A percentile compares a stretch with the other conserved stretches of the same genome.
Conservation (phyloP, 164 flowering plant species). For the Liquidambar formosana region DNA sequence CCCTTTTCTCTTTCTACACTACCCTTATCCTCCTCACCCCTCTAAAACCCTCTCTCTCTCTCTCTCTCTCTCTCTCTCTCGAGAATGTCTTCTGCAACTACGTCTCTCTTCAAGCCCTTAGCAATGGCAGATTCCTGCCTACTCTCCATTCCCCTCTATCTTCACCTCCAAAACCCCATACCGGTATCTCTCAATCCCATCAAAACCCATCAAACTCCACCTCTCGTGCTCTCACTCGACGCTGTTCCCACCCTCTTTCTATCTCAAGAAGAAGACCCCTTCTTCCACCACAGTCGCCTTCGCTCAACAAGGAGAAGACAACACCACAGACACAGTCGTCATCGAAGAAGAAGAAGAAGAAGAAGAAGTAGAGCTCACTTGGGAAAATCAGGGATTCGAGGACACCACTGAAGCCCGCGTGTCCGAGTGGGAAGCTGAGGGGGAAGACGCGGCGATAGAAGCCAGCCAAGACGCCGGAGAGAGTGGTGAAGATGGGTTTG, state of each 20-base stretch:
- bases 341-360: constrained; percentile 28
- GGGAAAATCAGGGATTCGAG: constrained; percentile 32
- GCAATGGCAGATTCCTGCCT: constrained; percentile 41
- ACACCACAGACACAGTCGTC: constrained; percentile 19
- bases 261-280: constrained; percentile 32
- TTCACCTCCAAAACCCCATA: constrained; percentile 29
- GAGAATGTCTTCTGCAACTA: constrained; percentile 41
- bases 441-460: constrained; percentile 22
- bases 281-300: constrained; percentile 22
- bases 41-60: constrained; percentile 1
- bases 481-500: constrained; percentile 20
- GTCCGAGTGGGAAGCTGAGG: too few species aligned
- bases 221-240: constrained; percentile 33
- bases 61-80: neutral
- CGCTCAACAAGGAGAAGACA: constrained; percentile 52
- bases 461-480: constrained; percentile 19
- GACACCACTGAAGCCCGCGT: too few species aligned
- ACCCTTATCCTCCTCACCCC: constrained; percentile 7
- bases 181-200: constrained; percentile 29
- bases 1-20: constrained; percentile 3
- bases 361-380: constrained; percentile 19
- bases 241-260: constrained; percentile 19
- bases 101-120: constrained; percentile 40
- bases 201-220: constrained; percentile 33
- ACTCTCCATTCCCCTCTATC: constrained; percentile 34